These are phyloP conservation scores for Chimonanthus salicifolius DNA, from an alignment of 164 flowering plant species.

Conservation along the genomic window DNA sequence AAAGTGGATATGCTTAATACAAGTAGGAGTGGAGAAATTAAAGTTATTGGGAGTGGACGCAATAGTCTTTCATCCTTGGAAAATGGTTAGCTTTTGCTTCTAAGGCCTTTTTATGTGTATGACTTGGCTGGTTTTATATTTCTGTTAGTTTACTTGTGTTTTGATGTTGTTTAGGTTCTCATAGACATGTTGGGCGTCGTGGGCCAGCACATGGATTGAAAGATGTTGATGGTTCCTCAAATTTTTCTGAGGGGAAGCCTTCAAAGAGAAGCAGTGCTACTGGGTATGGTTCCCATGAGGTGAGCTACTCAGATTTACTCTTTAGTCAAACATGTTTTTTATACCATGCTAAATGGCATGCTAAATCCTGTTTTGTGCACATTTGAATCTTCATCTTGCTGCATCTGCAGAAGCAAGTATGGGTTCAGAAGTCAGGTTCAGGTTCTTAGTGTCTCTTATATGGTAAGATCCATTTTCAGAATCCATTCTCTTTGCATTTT, in stretches of 20 bases:
- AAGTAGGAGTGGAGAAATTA: conserved; percentile 37
- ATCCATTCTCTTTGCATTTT: neutral
- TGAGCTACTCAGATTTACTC: conserved; percentile 10
- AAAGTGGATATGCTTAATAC: conserved; percentile 30
- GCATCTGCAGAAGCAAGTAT: conserved; percentile 32
- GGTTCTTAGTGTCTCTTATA: conserved; percentile 15
- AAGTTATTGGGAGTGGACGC: conserved; percentile 46
- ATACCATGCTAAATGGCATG: neutral
- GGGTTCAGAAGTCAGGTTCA: conserved; percentile 38
- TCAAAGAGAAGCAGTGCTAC: conserved; percentile 48
- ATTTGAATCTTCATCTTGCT: neutral
- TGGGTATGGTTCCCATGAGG: conserved; percentile 73
- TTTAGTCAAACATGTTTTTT: neutral
- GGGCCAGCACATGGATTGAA: conserved; percentile 44
- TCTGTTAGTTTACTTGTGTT: neutral
- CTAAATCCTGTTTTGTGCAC: neutral
- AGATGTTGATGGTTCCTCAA: conserved; percentile 49
- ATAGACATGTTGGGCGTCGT: conserved; percentile 61
- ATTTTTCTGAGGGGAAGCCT: conserved; percentile 45
- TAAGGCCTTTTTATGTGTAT: neutral
- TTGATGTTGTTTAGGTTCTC: conserved; percentile 21
- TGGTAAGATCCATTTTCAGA: conserved; percentile 7
- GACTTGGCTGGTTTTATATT: neutral
- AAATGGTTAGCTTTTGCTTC: conserved; percentile 33
- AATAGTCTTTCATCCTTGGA: conserved; percentile 23